Base-by-base conservation (phyloP, 2,329 filamentous ascomycete genomes). In the Alternaria dauci region DNA sequence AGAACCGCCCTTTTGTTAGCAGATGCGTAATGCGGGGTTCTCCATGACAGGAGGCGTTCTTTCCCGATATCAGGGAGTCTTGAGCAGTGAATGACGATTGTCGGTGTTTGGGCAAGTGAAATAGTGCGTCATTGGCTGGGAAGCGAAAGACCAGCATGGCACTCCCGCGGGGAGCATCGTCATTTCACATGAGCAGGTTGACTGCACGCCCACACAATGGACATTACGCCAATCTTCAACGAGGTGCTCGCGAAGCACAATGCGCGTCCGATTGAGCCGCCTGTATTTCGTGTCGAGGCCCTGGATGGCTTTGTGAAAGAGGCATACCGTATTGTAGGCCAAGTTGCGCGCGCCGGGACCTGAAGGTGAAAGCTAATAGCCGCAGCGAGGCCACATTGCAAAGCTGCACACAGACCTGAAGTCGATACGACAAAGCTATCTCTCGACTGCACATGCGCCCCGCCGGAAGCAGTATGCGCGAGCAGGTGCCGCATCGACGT, bases 281-380 rank as follows among this genome's bases (percentile, higher is more conserved):
- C 80, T 61, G 73, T 72, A 11, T 81, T 79, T 63, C 75, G 76
- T 60, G 71, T 79, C 52, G 74, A 75, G 47, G 71, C 74, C 54
- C 86, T 95, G 52, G 92, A 97, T 76, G 91, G 91, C 71, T 99
- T 98, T 76, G 83, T 98, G 34, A 93, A 94, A 75, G 94, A 98
- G 80, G 95, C 95, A 54, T 95, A 96, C 80, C 88, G 91, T 76
- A 97, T 98, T 78, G 94, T 96, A 82, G 73, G 86, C 78, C 52
- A 74, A 72, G 64, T 69, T 66, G 62, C 66, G 58, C 34, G 44
- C 47, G 54, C 53, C 20, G 20, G 52, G 38, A 26, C 47, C 57
- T 56, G 32, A 28, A 41, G 57, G 57, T 57, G 65, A 66, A 71
- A 77, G 66, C 72, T 73, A 60, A 71, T 59, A 28, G 47, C 18